A percentile compares a stretch with the other conserved stretches of the same genome.
phyloP scores from a whole-genome alignment of 2,329 filamentous ascomycete species.

The Exophiala sp. region DNA sequence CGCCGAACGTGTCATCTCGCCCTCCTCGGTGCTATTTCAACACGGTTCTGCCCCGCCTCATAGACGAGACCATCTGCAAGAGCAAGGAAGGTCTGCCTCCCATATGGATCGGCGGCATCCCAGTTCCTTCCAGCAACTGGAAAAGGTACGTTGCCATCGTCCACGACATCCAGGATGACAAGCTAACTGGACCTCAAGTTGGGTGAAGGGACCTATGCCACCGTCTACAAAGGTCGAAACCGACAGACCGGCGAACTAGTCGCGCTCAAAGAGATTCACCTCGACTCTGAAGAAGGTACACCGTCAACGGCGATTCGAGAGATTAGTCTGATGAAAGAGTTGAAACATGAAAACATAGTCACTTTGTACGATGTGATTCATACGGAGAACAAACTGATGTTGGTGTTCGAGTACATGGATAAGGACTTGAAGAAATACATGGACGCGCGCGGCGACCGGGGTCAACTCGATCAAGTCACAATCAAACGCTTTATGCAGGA shows the following conservation, averaged over 20 bases:
- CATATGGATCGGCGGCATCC: slow-evolving; percentile 87
- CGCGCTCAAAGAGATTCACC: slow-evolving; percentile 95
- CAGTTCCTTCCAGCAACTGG: slow-evolving; percentile 97
- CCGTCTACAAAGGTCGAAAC: slow-evolving; percentile 97
- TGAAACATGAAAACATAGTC: slow-evolving; percentile 98
- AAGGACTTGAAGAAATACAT: slow-evolving; percentile 98
- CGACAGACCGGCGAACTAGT: slow-evolving; percentile 94
- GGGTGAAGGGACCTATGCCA: slow-evolving; percentile 97
- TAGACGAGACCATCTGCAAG: slow-evolving; percentile 17
- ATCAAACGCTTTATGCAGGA: slow-evolving; percentile 99
- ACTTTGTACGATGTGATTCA: slow-evolving; percentile 97
- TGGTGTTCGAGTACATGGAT: slow-evolving; percentile 99
- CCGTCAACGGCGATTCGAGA: slow-evolving; percentile 96
- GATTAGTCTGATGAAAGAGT: slow-evolving; percentile 98
- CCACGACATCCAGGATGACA: background rate
- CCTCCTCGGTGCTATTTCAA: slow-evolving; percentile 28
- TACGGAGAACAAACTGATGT: slow-evolving; percentile 99
- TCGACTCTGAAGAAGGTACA: slow-evolving; percentile 96
- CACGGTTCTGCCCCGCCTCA: slow-evolving; percentile 18
- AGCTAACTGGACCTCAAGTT: slow-evolving; percentile 48
- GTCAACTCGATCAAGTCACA: slow-evolving; percentile 77
- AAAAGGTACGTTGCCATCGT: slow-evolving; percentile 55
- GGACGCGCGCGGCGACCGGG: slow-evolving; percentile 85
- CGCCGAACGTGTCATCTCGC: slow-evolving; percentile 28
- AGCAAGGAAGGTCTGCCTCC: slow-evolving; percentile 7